These are phyloP conservation scores for Epichloe coenophiala DNA, from an alignment of 2,329 filamentous ascomycete species.

Conservation along the genomic window DNA sequence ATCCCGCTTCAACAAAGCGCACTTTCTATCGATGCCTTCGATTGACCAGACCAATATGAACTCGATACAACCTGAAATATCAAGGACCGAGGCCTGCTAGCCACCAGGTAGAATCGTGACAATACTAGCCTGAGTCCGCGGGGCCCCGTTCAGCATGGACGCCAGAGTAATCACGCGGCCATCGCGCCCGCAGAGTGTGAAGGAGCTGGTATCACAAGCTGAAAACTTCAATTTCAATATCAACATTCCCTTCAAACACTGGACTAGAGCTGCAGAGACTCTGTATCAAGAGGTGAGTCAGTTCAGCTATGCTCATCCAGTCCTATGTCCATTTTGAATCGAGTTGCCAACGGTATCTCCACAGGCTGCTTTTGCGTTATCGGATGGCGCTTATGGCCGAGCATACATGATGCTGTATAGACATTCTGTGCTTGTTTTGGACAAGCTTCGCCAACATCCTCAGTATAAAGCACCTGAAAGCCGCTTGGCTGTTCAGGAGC, in stretches of 20 bases:
- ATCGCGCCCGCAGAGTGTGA: conserved; percentile 50
- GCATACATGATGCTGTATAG: conserved; percentile 87
- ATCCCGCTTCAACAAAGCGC: not conserved
- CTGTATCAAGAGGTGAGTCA: conserved; percentile 64
- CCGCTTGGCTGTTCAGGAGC: conserved; percentile 43
- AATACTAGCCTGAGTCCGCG: not conserved
- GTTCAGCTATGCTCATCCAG: not conserved
- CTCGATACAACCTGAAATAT: not conserved
- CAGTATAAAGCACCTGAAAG: conserved; percentile 55
- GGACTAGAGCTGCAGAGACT: conserved; percentile 68
- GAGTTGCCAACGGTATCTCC: not conserved
- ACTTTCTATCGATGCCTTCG: not conserved
- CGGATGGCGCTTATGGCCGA: conserved; percentile 74
- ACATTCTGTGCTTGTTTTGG: conserved; percentile 72
- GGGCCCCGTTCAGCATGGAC: conserved; percentile 14
- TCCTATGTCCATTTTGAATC: not conserved
- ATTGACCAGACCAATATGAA: not conserved
- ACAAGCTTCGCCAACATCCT: conserved; percentile 63
- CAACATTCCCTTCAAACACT: conserved; percentile 63
- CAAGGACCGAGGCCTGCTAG: not conserved
- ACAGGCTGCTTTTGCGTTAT: conserved; percentile 72
- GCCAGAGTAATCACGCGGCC: conserved; percentile 18
- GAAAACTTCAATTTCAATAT: conserved; percentile 70
- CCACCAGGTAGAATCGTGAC: not conserved
- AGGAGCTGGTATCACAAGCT: conserved; percentile 64